Base-by-base conservation (phyloP, 2,329 filamentous ascomycete genomes). In the Phaeosphaeriaceae sp. region DNA sequence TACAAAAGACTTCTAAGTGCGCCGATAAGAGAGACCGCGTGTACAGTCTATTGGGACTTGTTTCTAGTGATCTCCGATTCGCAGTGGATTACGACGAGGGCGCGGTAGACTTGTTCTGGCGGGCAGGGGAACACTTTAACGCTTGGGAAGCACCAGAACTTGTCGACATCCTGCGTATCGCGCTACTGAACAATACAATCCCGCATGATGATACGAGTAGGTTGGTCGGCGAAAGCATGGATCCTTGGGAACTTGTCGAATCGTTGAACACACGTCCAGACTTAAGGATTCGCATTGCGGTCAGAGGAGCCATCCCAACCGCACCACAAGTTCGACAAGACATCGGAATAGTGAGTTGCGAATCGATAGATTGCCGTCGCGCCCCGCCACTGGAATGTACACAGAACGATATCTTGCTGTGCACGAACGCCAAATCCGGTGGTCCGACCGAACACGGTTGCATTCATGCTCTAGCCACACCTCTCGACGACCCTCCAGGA, bases 71-170 rank as follows among this genome's bases (percentile, higher is more conserved):
- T 24, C 41, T 42, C 20, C 7, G 13, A 2, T 47, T 56, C 31
- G 11, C 15, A 19, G 54, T 56, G 7, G 48, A 56, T 36, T 56
- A 56, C 22, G 42, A 22, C 15, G 48, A 52, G n/a, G 44, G n/a
- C 15, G 25, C n/a, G 5, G 49, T 21, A 15, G 42, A 48, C n/a
- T 15, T 56, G 15, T 56, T 56, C 49, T 52, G 54, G 54, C 24
- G 54, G 52, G 54, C 27, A 20, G 54, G 54, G 9, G 54, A 48
- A 20, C 22, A 56, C 27, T 56, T 52, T 21, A 33, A 51, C 17
- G 54, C 54, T 2, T 56, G 54, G 54, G 25, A 46, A 24, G 24
- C 33, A 15, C 46, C 53, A 3, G 53, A 54, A 21, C 40, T 49
- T 2, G 46, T 54, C 2, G 36, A 49, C 25, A 48, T 54, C 15